Conservation (phyloP, 352 stramenopile species). For the Phytophthora ramorum region DNA sequence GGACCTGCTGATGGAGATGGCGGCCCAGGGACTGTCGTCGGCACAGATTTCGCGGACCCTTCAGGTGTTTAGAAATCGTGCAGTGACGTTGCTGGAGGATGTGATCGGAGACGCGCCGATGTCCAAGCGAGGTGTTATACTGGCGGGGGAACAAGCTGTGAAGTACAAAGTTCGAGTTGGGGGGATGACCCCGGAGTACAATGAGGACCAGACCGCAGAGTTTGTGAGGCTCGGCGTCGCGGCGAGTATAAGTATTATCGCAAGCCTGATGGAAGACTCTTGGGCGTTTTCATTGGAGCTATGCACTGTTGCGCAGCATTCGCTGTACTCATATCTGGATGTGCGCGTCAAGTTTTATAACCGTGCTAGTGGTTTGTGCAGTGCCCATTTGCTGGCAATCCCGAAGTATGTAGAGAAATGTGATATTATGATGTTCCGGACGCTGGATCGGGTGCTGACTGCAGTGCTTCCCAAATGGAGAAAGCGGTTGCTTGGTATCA, state of each 20-base stretch:
- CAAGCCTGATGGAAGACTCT: slow-evolving; percentile 37
- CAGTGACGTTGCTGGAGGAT: slow-evolving; percentile 11
- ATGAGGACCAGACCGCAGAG: slow-evolving; percentile 28
- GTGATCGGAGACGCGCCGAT: slow-evolving; percentile 11
- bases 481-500: slow-evolving; percentile 35
- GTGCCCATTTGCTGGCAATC: slow-evolving; percentile 44
- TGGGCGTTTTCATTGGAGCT: slow-evolving; percentile 55
- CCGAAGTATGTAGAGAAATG: slow-evolving; percentile 27
- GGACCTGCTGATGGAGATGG: slow-evolving; percentile 33
- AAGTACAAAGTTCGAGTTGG: slow-evolving; percentile 7
- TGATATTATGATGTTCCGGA: slow-evolving; percentile 31
- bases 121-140: slow-evolving; percentile 2
- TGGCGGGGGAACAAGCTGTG: slow-evolving; percentile 6
- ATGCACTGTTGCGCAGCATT: slow-evolving; percentile 20
- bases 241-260: slow-evolving; percentile 41
- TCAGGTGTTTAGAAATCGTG: slow-evolving; percentile 12
- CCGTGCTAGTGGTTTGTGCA: slow-evolving; percentile 20
- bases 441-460: slow-evolving; percentile 33
- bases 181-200: slow-evolving; percentile 15
- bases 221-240: slow-evolving; percentile 45
- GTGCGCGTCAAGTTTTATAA: slow-evolving; percentile 44
- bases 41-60: slow-evolving; percentile 31
- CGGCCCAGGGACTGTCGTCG: slow-evolving; percentile 26
- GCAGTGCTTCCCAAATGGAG: slow-evolving; percentile 38
- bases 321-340: slow-evolving; percentile 39